Evolutionary conservation across 2,329 filamentous ascomycete genomes (phyloP), one percentile per base, ranked within the genome.

Genomic region (Trichocomaceae sp.): DNA sequence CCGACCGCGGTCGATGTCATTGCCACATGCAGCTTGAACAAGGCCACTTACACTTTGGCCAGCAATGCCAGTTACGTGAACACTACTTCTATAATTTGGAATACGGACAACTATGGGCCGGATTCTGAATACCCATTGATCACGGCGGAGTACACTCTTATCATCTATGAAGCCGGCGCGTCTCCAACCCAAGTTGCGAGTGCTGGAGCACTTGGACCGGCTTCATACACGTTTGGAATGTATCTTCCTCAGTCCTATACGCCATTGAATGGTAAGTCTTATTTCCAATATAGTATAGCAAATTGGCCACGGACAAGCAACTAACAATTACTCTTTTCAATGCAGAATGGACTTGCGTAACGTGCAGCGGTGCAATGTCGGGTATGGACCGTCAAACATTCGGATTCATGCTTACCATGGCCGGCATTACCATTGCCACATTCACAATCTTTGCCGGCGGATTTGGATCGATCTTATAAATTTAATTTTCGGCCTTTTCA

Each of bases 101-200:
- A 87, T 60, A 86, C 83, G 0, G 72, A 72, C 41, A 69, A 73
- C 8, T 82, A 80, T 64, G 72, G 80, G 57, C 62, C 70, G 8
- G 75, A 74, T 9, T 75, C 72, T 7, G 76, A 77, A 6, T 66
- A 75, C 17, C 78, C 79, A 6, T 72, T 85, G 52, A 67, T 84
- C 35, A 78, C 76, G 8, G 82, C 82, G 47, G 82, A 77, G 45
- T 87, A 86, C 67, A 86, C 82, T 1, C 73, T 87, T 42, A 72
- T 83, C 54, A 77, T 87, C 55, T 81, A 83, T 62, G 84, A 87
- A 66, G 74, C 79, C 7, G 72, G 74, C 26, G 76, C 75, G 58
- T 77, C 75, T 15, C 70, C 80, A 41, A 79, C 70, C 19, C 79
- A 80, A 4, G 70, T 75, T 17, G 70, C 82, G 2, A 66, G 64